A percentile compares a stretch with the other conserved stretches of the same genome.
phyloP scores from a whole-genome alignment of 805 yeast species.

The Cyberlindnera maclurae region DNA sequence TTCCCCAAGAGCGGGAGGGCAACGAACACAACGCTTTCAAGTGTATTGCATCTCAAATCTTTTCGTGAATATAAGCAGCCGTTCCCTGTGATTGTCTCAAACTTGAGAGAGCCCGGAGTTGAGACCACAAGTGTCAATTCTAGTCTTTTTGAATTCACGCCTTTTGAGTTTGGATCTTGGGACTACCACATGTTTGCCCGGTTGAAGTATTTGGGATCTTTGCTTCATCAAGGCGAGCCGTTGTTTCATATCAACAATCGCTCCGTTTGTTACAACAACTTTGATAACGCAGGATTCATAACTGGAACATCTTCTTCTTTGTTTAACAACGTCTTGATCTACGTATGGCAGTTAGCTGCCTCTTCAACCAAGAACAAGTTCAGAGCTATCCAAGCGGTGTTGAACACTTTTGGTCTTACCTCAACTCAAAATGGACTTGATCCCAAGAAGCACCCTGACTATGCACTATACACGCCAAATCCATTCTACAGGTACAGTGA shows the following conservation, averaged over 20 bases:
- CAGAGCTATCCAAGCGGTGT: conserved; percentile 30
- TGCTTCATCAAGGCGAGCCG: conserved; percentile 37
- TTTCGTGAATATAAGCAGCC: conserved; percentile 37
- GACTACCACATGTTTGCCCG: conserved; percentile 45
- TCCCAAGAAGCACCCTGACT: conserved; percentile 41
- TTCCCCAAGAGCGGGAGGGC: conserved; percentile 31
- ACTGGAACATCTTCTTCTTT: conserved; percentile 60
- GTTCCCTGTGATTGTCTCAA: conserved; percentile 41
- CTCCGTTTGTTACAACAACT: conserved; percentile 41
- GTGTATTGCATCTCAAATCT: conserved; percentile 29
- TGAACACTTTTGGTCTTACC: conserved; percentile 39
- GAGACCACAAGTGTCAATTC: conserved; percentile 30
- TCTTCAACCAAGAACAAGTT: conserved; percentile 24
- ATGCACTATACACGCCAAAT: conserved; percentile 54
- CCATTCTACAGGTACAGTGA: conserved; percentile 41
- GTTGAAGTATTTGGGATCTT: conserved; percentile 47
- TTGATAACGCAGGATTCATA: conserved; percentile 53
- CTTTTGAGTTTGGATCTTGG: conserved; percentile 68
- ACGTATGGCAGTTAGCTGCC: conserved; percentile 32
- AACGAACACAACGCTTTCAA: conserved; percentile 34
- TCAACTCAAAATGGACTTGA: conserved; percentile 28
- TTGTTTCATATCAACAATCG: conserved; percentile 18
- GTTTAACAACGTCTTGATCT: conserved; percentile 43
- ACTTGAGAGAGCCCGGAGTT: conserved; percentile 31
- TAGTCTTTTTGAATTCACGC: conserved; percentile 51